Evolutionary conservation across 2,329 filamentous ascomycete genomes (phyloP), one percentile per base, ranked within the genome.

Genomic region (Dryadomyces quercus-mongolicae): DNA sequence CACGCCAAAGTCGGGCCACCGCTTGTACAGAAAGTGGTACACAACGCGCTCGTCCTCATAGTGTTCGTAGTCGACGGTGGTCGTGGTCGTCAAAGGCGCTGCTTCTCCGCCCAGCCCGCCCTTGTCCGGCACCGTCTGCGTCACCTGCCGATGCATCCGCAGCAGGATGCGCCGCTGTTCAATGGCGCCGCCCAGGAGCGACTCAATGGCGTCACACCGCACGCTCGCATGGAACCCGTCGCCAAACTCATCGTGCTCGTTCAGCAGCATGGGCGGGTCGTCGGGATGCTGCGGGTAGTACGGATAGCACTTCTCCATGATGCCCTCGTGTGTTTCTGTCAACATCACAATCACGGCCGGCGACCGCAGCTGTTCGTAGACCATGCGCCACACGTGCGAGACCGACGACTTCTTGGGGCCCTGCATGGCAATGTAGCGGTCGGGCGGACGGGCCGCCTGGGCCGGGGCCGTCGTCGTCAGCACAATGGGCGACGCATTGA

Each of bases 371-470:
- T 94, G 88, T 63, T 94, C 84, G 66, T 88, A 87, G 40, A 96
- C 75, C 93, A 98, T 98, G 64, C 93, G 88, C 88, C 92, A 98
- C 60, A 95, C 87, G 64, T 95, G 89, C 60, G 84, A 81, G 54
- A 85, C 76, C 16, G 86, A 88, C 25, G 81, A 79, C 56, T 76
- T 69, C 63, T 91, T 95, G 6, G 93, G 93, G 0, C 93, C 93
- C 70, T 94, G 89, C 67, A 94, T 96, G 52, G 91, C 93, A 61
- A 98, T 95, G 68, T 94, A 97, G 54, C 78, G 71, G 49, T 77
- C 69, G 2, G 72, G 67, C 1, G 71, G 69, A 1, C 49, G 52
- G 7, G 55, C 50, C 2, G 61, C 59, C 0, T 66, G 64, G 12
- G 60, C 55, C 3, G 62, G 59, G 0, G 66, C 64, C 53, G 70